Evolutionary conservation across 371 early-diverging fungal species (phyloP).

Genomic region (Syncephalastrum racemosum): DNA sequence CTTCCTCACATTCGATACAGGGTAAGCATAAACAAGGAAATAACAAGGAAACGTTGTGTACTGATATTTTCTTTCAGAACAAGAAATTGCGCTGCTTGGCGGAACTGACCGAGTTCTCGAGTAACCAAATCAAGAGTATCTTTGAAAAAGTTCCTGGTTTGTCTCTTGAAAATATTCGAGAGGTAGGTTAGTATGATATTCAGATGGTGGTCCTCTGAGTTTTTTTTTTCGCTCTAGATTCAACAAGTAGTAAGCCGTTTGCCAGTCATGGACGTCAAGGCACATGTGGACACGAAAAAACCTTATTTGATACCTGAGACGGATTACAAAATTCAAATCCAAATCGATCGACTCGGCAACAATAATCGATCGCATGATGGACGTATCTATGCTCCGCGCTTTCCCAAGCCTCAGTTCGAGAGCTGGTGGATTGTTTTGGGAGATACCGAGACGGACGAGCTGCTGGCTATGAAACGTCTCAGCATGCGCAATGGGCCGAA

Average conservation of each 20-base stretch:
- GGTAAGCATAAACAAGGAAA: conserved; percentile 14
- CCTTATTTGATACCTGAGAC: conserved; percentile 48
- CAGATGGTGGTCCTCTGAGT: not conserved
- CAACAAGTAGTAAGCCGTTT: conserved; percentile 54
- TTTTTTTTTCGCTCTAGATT: conserved; percentile 39
- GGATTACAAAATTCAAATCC: conserved; percentile 50
- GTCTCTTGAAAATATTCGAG: conserved; percentile 27
- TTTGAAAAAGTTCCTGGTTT: conserved; percentile 50
- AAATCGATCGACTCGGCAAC: conserved; percentile 34
- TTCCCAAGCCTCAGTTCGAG: conserved; percentile 90
- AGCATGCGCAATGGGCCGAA: conserved; percentile 64
- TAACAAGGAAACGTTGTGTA: not conserved
- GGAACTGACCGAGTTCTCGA: conserved; percentile 45
- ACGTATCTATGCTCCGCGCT: conserved; percentile 69
- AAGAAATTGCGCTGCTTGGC: conserved; percentile 40
- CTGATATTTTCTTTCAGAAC: conserved; percentile 18
- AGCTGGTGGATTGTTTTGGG: conserved; percentile 89
- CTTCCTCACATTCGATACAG: conserved; percentile 31
- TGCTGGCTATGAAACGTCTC: conserved; percentile 77
- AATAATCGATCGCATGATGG: conserved; percentile 55
- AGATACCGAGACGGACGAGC: conserved; percentile 59
- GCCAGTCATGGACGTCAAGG: conserved; percentile 57
- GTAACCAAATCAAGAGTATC: conserved; percentile 50
- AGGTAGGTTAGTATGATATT: conserved; percentile 23
- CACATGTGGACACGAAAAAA: conserved; percentile 38